These are phyloP conservation scores for Plantago coronopus DNA, from an alignment of 305 asterid genomes.

Conservation along the genomic window DNA sequence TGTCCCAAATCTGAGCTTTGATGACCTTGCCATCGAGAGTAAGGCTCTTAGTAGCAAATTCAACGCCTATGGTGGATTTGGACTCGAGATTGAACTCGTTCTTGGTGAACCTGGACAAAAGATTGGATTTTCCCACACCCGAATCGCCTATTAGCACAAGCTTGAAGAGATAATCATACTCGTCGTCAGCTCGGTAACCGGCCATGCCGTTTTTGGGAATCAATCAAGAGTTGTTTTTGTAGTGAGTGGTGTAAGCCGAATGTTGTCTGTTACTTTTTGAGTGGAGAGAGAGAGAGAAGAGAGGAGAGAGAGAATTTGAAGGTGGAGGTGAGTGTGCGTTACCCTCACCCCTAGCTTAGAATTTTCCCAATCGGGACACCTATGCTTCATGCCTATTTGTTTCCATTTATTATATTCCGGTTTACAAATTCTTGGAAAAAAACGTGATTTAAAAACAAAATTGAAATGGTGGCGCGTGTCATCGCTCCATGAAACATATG, in stretches of 20 bases:
- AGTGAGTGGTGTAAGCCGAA: too few species aligned
- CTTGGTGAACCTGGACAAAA: conserved; percentile 61
- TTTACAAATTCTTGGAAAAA: too few species aligned
- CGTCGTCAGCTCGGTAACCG: conserved; percentile 54
- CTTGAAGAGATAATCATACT: conserved; percentile 60
- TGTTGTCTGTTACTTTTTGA: conserved; percentile 7
- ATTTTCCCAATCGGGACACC: too few species aligned
- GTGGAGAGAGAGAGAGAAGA: conserved; percentile 15
- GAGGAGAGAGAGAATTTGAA: too few species aligned
- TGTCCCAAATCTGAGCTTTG: conserved; percentile 86
- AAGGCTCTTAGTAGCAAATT: conserved; percentile 59
- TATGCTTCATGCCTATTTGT: too few species aligned
- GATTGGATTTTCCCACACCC: conserved; percentile 76
- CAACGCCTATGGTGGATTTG: conserved; percentile 67
- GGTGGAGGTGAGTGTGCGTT: too few species aligned
- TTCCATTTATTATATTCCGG: too few species aligned
- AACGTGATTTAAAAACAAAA: too few species aligned
- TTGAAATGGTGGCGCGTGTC: too few species aligned
- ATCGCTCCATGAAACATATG: too few species aligned
- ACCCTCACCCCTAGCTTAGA: too few species aligned
- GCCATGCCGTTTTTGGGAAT: conserved; percentile 22
- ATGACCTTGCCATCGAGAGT: conserved; percentile 48
- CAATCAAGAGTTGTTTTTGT: too few species aligned
- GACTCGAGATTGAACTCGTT: conserved; percentile 71
- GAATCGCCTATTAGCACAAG: conserved; percentile 72